Evolutionary conservation across 495 filamentous ascomycete species (phyloP).

Genomic region (Lindgomyces ingoldianus): DNA sequence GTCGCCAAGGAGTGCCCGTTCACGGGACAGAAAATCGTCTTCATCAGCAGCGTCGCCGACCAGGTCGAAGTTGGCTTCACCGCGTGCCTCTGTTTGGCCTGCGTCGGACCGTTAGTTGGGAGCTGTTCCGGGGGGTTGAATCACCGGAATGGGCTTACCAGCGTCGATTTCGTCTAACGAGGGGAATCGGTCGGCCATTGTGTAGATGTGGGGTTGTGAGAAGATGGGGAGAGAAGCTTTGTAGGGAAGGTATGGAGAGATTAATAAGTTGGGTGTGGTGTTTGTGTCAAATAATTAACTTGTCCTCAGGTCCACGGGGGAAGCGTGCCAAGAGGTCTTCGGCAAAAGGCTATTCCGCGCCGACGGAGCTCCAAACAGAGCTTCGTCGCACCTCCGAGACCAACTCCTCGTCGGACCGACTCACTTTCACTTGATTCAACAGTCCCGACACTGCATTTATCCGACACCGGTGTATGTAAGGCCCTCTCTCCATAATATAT

Average conservation of each 20-base stretch:
- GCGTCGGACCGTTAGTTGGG: constrained; percentile 13
- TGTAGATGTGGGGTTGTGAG: constrained; percentile 25
- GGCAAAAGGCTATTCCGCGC: neutral
- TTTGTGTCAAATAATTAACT: constrained; percentile 2
- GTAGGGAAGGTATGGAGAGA: neutral
- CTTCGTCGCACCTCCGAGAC: neutral
- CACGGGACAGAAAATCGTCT: constrained; percentile 84
- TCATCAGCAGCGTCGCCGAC: constrained; percentile 50
- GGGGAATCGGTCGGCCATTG: constrained; percentile 95
- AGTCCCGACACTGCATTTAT: neutral
- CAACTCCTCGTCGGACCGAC: neutral
- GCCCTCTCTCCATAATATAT: neutral
- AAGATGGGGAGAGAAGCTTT: constrained; percentile 1
- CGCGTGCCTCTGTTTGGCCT: constrained; percentile 61
- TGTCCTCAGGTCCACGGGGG: neutral
- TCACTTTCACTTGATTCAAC: neutral
- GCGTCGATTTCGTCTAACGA: constrained; percentile 95
- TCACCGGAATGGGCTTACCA: constrained; percentile 57
- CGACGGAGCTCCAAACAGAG: neutral
- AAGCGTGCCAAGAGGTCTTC: neutral
- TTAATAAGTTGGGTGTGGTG: neutral
- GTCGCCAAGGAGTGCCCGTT: constrained; percentile 84
- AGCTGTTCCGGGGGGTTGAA: constrained; percentile 7
- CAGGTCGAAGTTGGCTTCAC: constrained; percentile 46
- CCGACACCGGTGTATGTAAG: neutral